Base-by-base conservation (phyloP, 768 basidiomycete genomes). In the Lactifluus echinatus region DNA sequence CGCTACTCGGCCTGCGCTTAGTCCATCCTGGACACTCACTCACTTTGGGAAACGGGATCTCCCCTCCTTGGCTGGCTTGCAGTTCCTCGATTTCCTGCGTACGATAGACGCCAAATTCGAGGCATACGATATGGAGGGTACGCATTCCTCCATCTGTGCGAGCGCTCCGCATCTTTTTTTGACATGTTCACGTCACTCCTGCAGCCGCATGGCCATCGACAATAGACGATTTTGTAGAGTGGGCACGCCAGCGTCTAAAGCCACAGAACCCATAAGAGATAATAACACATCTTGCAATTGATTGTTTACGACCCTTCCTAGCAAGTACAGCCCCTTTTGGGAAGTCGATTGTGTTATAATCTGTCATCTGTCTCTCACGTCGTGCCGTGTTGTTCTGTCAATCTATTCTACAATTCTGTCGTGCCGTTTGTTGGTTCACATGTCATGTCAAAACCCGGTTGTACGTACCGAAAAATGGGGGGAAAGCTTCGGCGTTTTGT, bases 131-230 rank as follows among this genome's bases (percentile, higher is more conserved):
- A 72, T 76, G 63, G 86, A 91, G 75, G 87, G 89, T 88, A 59
- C 8, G 52, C 43, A 21, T 42, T 31, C 36, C 40, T 36, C 28
- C 33, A 14, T 34, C 21, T 28, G 42, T 55, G 11, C 26, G 21
- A 42, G 50, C 57, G 42, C 42, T 31, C 46, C 29, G 36, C 45
- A 55, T 26, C 19, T 50, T 62, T 53, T 24, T 24, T 33, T 63
- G 47, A 39, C 55, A 55, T 60, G 58, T 61, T 34, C 39, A 61
- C 50, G 29, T 36, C 34, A 15, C 48, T 17, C 43, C 50, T 59
- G 19, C 65, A 89, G 90, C 80, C 46, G 86, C 91, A 2, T 93
- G 90, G 90, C 90, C 90, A 4, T 90, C 89, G 36, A 79, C 84
- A 23, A 87, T 93, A 60, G 90, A 93, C 64, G 87, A 89, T 50